Evolutionary conservation across 495 filamentous ascomycete species (phyloP).

Genomic region (Neurospora pannonica): DNA sequence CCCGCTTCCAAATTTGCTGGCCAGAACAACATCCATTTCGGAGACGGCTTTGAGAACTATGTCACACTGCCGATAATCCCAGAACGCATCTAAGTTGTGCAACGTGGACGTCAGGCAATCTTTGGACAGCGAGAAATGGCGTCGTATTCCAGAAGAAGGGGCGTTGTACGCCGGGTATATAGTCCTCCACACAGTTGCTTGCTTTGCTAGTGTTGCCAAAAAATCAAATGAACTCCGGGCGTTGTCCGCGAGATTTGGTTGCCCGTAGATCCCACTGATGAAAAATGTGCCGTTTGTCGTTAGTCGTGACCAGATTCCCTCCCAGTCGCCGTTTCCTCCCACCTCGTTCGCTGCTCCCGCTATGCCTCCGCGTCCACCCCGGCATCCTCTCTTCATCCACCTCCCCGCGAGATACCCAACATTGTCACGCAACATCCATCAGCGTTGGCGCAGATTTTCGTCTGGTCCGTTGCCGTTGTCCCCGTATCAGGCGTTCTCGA

Average conservation of each 20-base stretch:
- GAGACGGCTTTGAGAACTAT: constrained; percentile 39
- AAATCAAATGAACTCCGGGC: not conserved
- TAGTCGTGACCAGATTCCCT: not conserved
- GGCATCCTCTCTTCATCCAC: not conserved
- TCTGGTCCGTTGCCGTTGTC: not conserved
- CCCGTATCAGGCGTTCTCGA: not conserved
- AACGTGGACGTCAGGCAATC: not conserved
- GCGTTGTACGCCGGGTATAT: not conserved
- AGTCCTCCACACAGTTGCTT: not conserved
- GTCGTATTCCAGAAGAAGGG: not conserved
- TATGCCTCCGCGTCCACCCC: not conserved
- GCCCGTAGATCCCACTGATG: not conserved
- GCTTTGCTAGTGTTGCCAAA: not conserved
- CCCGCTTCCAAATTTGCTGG: constrained; percentile 39
- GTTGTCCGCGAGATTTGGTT: not conserved
- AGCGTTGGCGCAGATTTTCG: not conserved
- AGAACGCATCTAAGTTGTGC: not conserved
- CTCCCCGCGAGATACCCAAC: not conserved
- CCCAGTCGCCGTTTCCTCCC: not conserved
- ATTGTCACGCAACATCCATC: not conserved
- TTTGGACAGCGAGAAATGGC: not conserved
- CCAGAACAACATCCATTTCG: constrained; percentile 48
- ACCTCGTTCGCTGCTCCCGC: not conserved
- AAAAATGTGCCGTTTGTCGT: not conserved
- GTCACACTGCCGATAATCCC: constrained; percentile 49